Evolutionary conservation across 225 moss, liverwort and hornwort species (phyloP).

Genomic region (Bryum argenteum): DNA sequence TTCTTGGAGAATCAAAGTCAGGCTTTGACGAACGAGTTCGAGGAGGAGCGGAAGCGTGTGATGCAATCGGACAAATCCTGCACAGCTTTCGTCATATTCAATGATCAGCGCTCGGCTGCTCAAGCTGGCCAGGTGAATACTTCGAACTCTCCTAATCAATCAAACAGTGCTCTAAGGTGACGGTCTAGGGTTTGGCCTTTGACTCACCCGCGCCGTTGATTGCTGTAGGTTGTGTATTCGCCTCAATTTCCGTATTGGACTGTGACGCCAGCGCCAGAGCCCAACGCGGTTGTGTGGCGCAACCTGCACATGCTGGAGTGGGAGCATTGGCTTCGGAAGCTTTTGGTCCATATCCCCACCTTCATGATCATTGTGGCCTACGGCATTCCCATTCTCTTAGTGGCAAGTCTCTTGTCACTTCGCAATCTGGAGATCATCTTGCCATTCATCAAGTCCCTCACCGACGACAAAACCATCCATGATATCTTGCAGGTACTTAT

Average conservation of each 20-base stretch:
- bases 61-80: constrained; percentile 35
- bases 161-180: neutral
- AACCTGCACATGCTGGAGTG: constrained; percentile 47
- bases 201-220: neutral
- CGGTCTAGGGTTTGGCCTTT: neutral
- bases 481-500: constrained; percentile 43
- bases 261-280: constrained; percentile 53
- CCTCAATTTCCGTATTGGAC: constrained; percentile 46
- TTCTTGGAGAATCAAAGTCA: constrained; percentile 24
- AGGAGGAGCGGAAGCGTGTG: constrained; percentile 58
- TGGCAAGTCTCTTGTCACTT: constrained; percentile 57
- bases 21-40: constrained; percentile 40
- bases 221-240: constrained; percentile 50
- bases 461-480: constrained; percentile 37
- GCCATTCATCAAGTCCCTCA: constrained; percentile 52
- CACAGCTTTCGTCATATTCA: constrained; percentile 77
- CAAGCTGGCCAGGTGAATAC: constrained; percentile 74
- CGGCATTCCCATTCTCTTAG: constrained; percentile 54
- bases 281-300: constrained; percentile 56
- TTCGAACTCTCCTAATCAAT: neutral
- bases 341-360: constrained; percentile 46
- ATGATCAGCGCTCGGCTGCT: constrained; percentile 79
- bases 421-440: constrained; percentile 47
- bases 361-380: constrained; percentile 53
- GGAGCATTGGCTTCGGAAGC: constrained; percentile 51